Conservation (phyloP, 164 flowering plant species). For the Liquidambar formosana region DNA sequence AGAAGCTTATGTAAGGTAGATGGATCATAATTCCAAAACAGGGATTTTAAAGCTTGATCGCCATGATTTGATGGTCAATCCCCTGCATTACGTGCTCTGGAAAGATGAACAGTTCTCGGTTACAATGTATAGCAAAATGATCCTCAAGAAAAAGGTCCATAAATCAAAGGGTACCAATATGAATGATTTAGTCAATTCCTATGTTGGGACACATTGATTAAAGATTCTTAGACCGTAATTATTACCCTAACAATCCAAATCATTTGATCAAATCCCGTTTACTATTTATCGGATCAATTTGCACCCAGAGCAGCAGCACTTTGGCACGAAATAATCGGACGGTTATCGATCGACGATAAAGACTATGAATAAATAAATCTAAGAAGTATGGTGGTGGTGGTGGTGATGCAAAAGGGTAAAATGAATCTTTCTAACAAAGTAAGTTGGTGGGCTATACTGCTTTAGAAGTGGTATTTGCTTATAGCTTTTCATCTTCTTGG, state of each 20-base stretch:
- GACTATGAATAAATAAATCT: too few species aligned
- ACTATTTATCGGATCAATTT: slow-evolving; percentile 4
- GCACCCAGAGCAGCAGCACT: background rate
- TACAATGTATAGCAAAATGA: background rate
- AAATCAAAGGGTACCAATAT: background rate
- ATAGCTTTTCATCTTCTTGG: too few species aligned
- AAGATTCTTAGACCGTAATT: slow-evolving; percentile 25
- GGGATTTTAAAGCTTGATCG: too few species aligned
- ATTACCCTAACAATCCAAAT: slow-evolving; percentile 23
- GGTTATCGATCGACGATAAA: too few species aligned
- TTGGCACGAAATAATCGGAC: background rate
- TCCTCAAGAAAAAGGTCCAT: background rate
- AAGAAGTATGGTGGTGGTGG: too few species aligned
- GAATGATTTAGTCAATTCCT: slow-evolving; percentile 24
- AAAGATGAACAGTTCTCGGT: slow-evolving; percentile 1
- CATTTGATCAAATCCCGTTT: slow-evolving; percentile 13
- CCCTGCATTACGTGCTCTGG: background rate
- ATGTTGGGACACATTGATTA: slow-evolving; percentile 16
- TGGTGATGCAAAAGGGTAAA: too few species aligned
- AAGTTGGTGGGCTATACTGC: too few species aligned
- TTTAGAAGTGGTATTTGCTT: too few species aligned
- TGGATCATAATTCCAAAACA: too few species aligned
- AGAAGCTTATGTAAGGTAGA: too few species aligned
- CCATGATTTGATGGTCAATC: background rate
- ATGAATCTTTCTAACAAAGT: too few species aligned